Conservation (phyloP, 495 filamentous ascomycete genomes). For the Talaromyces proteolyticus region DNA sequence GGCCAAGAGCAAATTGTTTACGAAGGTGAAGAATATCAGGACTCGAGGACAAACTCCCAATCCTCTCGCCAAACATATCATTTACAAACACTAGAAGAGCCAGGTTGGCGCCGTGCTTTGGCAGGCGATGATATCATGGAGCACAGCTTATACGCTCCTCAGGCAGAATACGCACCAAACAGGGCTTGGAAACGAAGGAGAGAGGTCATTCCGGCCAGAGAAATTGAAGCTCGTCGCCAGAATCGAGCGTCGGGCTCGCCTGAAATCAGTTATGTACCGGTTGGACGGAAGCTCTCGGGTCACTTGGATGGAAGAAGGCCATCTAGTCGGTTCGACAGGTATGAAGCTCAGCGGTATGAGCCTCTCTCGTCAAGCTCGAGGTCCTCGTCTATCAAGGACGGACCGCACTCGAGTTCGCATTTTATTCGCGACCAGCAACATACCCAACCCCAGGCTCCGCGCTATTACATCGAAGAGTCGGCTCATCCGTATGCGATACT, state of each 20-base stretch:
- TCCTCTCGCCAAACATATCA: neutral
- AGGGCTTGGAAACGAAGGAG: neutral
- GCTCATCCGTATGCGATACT: neutral
- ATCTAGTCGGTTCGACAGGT: slow-evolving; percentile 11
- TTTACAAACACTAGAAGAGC: neutral
- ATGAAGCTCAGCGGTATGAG: slow-evolving; percentile 9
- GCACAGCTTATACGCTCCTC: neutral
- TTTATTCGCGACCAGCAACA: slow-evolving; percentile 13
- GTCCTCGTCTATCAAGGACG: slow-evolving; percentile 12
- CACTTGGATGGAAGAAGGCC: slow-evolving; percentile 4
- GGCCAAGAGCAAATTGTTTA: neutral
- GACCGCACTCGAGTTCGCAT: slow-evolving; percentile 5
- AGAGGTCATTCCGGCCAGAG: neutral
- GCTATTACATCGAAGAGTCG: neutral
- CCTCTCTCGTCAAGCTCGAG: slow-evolving; percentile 4
- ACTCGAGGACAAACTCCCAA: neutral
- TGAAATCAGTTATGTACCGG: neutral
- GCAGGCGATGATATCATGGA: neutral
- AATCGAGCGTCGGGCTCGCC: neutral
- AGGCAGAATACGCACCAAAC: neutral
- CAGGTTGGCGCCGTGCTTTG: neutral
- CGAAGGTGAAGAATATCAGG: too few relatives aligned
- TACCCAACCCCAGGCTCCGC: neutral
- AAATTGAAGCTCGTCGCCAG: neutral
- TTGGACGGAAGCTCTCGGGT: neutral